A percentile compares a stretch with the other conserved stretches of the same genome.
These are phyloP conservation scores for Mycena sp. DNA, from an alignment of 1,284 basidiomycete species.

Conservation along the genomic window DNA sequence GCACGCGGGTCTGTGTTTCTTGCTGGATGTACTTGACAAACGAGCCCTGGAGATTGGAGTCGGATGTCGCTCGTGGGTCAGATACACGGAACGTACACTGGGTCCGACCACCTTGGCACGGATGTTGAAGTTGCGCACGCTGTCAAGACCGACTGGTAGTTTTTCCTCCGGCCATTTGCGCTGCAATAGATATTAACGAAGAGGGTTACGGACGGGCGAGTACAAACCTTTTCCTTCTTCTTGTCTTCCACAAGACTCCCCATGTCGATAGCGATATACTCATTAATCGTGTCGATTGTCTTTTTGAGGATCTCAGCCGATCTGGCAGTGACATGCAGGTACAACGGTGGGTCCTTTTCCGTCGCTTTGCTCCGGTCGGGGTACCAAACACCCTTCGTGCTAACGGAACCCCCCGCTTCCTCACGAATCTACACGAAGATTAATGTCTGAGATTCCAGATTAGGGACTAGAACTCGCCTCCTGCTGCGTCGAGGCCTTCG, in stretches of 20 bases:
- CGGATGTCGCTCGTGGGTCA: too few relatives aligned
- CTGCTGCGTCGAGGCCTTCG: conserved; percentile 92
- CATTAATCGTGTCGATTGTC: conserved; percentile 87
- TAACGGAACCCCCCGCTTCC: conserved; percentile 89
- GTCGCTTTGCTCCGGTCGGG: conserved; percentile 91
- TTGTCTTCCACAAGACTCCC: conserved; percentile 90
- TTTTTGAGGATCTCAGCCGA: conserved; percentile 83
- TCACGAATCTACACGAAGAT: conserved; percentile 95
- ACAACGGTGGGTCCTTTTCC: conserved; percentile 93
- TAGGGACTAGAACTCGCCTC: conserved; percentile 80
- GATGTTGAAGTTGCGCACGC: conserved; percentile 96
- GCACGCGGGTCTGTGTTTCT: conserved; percentile 96
- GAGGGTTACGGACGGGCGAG: conserved; percentile 42
- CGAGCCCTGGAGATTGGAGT: conserved; percentile 77
- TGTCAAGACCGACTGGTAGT: conserved; percentile 87
- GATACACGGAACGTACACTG: conserved; percentile 60
- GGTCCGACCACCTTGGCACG: conserved; percentile 98
- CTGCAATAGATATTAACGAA: conserved; percentile 53
- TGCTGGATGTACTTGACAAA: conserved; percentile 99
- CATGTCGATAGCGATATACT: conserved; percentile 86
- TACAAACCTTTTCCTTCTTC: conserved; percentile 58
- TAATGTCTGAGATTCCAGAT: too few relatives aligned
- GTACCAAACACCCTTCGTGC: conserved; percentile 94
- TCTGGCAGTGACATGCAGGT: conserved; percentile 91
- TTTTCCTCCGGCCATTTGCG: conserved; percentile 98